Evolutionary conservation across 2,329 filamentous ascomycete species (phyloP), one percentile per base, ranked within the genome.

Genomic region (Aspergillus thermomutatus): DNA sequence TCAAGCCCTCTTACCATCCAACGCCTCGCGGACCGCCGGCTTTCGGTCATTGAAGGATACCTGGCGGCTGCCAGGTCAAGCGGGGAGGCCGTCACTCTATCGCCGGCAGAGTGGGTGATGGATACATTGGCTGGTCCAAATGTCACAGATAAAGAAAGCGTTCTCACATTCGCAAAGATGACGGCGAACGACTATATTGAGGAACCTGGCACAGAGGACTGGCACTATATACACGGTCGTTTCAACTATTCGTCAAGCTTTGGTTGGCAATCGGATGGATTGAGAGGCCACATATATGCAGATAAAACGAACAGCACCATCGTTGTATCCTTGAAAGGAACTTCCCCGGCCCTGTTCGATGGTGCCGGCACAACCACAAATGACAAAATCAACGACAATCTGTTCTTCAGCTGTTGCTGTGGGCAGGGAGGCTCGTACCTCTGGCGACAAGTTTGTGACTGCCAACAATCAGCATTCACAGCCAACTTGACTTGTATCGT

Each of bases 351-450:
- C 11, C 87, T 97, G 3, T 97, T 97, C 70, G 93, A 97, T 72
- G 94, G 94, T n/a, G 90, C 93, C 40, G 93, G 92, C 52, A 97
- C 94, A 1, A 97, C 93, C 0, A 96, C 92, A 26, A 96, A 96
- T 65, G 94, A 99, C 77, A 99, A 99, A 78, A 81, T 92, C 68
- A 99, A 97, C 72, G 94, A 99, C 75, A 99, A 99, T 71, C 81
- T 99, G 9, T 96, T 96, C 75, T 97, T 97, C 77, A 96, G 92
- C 70, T 99, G 94, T 77, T 99, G 94, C 75, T 99, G 94, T 75
- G 94, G 87, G 3, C 92, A 97, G 75, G 92, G 95, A 66, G 92
- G 92, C 0, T 91, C 92, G 62, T 92, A 87, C 77, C 86, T 92
- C 17, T 97, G 92, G 88, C 87, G 90, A 59, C 89, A 95, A 71